Conservation (phyloP, 345 rosid genomes). For the Zanthoxylum bungeanum region DNA sequence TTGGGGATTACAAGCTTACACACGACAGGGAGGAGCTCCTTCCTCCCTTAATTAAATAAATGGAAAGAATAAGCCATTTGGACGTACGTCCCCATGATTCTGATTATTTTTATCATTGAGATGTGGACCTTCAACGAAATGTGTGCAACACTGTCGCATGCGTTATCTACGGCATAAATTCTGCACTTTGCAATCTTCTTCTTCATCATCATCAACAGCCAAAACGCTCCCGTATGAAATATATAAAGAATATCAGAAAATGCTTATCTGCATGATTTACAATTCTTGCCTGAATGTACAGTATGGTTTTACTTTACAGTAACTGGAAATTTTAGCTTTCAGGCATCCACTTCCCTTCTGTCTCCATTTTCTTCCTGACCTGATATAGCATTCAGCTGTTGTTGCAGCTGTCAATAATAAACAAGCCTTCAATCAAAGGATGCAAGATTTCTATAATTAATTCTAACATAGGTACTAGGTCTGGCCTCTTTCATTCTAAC, state of each 20-base stretch:
- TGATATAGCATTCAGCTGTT: slow-evolving; percentile 50
- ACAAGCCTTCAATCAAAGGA: neutral
- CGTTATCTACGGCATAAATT: slow-evolving; percentile 3
- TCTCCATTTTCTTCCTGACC: slow-evolving; percentile 50
- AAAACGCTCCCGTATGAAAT: slow-evolving; percentile 2
- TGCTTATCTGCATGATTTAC: slow-evolving; percentile 22
- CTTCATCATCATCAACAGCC: neutral
- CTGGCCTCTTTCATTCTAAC: neutral
- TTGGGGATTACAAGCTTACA: neutral
- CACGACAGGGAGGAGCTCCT: neutral
- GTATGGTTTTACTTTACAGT: slow-evolving; percentile 21
- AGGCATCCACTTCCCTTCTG: slow-evolving; percentile 36
- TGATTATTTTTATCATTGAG: slow-evolving; percentile 21
- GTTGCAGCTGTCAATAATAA: slow-evolving; percentile 53
- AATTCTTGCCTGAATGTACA: slow-evolving; percentile 30
- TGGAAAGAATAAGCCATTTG: neutral
- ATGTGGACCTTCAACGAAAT: slow-evolving; percentile 13
- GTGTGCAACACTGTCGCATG: neutral
- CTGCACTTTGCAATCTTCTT: neutral
- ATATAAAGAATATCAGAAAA: slow-evolving; percentile 18
- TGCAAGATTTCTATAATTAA: neutral
- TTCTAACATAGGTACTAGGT: neutral
- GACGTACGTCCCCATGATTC: neutral
- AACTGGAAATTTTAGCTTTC: slow-evolving; percentile 5
- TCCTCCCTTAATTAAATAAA: slow-evolving; percentile 5